A percentile compares a stretch with the other conserved stretches of the same genome.
These are phyloP conservation scores for Pelagomonas calceolata DNA, from an alignment of 108 stramenopile genomes.

Conservation along the genomic window DNA sequence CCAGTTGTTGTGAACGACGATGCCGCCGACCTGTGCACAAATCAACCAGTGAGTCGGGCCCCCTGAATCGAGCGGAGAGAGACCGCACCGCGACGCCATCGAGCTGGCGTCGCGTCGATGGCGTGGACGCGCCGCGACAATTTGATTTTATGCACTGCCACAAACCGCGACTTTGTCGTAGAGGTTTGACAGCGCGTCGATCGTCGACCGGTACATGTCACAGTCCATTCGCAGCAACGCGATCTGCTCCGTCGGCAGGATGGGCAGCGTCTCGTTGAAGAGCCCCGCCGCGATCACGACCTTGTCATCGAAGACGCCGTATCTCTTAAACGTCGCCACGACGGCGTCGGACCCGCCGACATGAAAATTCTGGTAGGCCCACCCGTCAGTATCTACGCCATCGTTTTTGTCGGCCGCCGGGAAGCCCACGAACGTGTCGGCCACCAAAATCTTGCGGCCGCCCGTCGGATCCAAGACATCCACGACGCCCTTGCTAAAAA, in stretches of 20 bases:
- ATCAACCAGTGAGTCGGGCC: no score
- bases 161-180: background rate
- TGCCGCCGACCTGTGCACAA: no score
- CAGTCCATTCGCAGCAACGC: slow-evolving; percentile 2
- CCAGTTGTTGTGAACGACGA: slow-evolving; percentile 5
- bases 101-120: no score
- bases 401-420: background rate
- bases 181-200: background rate
- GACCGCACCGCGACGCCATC: no score
- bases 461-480: background rate
- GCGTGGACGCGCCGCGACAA: no score
- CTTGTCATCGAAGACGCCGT: background rate
- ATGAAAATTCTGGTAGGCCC: background rate
- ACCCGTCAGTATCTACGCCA: background rate
- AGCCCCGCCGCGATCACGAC: background rate
- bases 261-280: slow-evolving; percentile 9
- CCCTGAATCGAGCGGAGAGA: no score
- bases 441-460: background rate
- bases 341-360: background rate
- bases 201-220: slow-evolving; percentile 7
- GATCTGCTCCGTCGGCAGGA: background rate
- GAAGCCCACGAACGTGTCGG: slow-evolving; percentile 4
- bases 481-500: background rate
- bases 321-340: background rate
- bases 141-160: no score